Percentiles rank a stretch among this genome's conserved stretches.
Evolutionary conservation across 768 basidiomycete species (phyloP).

Genomic region (Tephrocybe sp.): DNA sequence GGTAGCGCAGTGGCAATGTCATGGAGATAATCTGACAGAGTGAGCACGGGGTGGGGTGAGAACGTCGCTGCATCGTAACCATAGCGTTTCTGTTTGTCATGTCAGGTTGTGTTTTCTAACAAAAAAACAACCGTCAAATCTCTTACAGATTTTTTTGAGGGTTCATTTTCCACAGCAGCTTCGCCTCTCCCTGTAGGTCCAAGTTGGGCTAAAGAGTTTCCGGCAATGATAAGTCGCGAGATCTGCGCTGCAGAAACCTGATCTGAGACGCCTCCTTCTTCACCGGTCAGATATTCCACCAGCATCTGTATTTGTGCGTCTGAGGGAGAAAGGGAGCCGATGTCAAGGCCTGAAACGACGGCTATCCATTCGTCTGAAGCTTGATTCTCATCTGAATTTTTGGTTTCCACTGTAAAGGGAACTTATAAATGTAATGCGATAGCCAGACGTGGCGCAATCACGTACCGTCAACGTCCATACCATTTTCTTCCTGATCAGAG

Average conservation of each 20-base stretch:
- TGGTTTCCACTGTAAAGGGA: background rate
- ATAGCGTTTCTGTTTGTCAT: constrained; percentile 51
- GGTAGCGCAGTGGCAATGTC: constrained; percentile 80
- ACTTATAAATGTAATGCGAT: constrained; percentile 7
- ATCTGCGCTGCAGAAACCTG: constrained; percentile 66
- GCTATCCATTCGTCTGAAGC: constrained; percentile 75
- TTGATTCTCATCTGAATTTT: constrained; percentile 1
- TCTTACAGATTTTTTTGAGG: constrained; percentile 52
- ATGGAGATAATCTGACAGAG: constrained; percentile 64
- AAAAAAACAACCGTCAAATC: constrained; percentile 18
- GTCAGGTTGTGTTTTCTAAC: constrained; percentile 6
- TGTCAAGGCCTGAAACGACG: constrained; percentile 78
- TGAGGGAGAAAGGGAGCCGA: constrained; percentile 59
- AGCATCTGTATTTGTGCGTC: constrained; percentile 83
- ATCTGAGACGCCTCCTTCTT: constrained; percentile 69
- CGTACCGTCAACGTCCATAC: constrained; percentile 75
- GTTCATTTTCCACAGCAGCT: constrained; percentile 24
- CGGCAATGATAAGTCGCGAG: constrained; percentile 84
- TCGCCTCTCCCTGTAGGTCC: constrained; percentile 28
- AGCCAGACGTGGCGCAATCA: constrained; percentile 2
- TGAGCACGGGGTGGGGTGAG: constrained; percentile 71
- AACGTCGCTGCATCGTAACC: constrained; percentile 65
- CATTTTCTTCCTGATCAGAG: constrained; percentile 27
- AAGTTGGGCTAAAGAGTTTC: constrained; percentile 75
- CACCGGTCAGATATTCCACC: constrained; percentile 86